Conservation (phyloP, 192 early-diverging fungal species). For the Geranomyces michiganensis region DNA sequence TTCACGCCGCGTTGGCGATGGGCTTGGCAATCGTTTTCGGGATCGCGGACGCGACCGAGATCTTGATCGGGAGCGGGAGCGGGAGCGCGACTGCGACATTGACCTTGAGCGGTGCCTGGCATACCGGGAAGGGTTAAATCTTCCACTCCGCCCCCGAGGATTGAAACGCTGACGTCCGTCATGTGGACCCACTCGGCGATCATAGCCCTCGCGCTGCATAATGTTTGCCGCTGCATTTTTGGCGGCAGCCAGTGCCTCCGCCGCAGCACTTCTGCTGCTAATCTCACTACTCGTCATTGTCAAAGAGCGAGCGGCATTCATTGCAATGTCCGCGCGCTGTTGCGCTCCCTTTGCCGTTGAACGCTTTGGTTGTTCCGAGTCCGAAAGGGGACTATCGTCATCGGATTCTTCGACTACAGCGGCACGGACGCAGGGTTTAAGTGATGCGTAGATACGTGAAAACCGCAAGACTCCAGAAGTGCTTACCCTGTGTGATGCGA, state of each 20-base stretch:
- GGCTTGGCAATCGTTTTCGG: not conserved
- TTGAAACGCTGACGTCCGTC: not conserved
- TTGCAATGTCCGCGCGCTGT: not conserved
- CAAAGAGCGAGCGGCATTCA: not conserved
- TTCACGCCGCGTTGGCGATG: not conserved
- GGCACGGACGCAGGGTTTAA: too few species aligned
- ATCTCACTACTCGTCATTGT: constrained; percentile 22
- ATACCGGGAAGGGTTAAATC: not conserved
- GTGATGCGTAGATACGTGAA: too few species aligned
- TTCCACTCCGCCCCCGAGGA: not conserved
- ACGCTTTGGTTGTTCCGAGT: not conserved
- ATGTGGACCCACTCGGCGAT: not conserved
- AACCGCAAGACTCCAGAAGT: too few species aligned
- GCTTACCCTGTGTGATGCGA: not conserved
- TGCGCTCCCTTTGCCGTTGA: not conserved
- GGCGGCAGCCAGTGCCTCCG: constrained; percentile 23
- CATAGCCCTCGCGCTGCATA: constrained; percentile 17
- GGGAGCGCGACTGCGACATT: constrained; percentile 11
- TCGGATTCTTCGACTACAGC: too few species aligned
- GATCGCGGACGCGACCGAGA: constrained; percentile 6
- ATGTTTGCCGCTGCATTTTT: constrained; percentile 21
- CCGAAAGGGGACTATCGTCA: constrained; percentile 15
- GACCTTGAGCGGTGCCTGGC: constrained; percentile 7
- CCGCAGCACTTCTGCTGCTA: not conserved
- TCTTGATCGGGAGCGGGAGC: constrained; percentile 5